Conservation (phyloP, 768 basidiomycete genomes). For the Auriscalpium orientale region DNA sequence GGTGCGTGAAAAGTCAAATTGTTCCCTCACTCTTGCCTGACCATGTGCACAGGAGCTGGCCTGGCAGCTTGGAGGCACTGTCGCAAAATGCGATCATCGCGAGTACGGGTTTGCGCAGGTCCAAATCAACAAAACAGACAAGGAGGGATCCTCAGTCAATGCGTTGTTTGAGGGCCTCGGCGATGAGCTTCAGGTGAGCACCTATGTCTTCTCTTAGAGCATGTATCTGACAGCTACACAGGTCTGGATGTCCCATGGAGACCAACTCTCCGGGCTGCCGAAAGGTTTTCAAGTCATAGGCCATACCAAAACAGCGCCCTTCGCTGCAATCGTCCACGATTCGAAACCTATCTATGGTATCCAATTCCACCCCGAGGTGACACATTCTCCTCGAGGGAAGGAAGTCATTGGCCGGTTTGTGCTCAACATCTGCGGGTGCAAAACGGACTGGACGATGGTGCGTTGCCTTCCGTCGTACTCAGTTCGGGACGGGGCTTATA, state of each 20-base stretch:
- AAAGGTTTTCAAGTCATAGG: constrained; percentile 84
- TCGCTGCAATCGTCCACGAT: constrained; percentile 88
- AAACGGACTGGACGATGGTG: constrained; percentile 90
- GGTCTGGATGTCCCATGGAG: constrained; percentile 99
- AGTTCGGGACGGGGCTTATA: not conserved
- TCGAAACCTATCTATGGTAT: constrained; percentile 89
- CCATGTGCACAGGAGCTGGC: constrained; percentile 72
- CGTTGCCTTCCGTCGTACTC: not conserved
- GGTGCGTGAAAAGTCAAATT: constrained; percentile 33
- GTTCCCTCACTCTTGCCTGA: not conserved
- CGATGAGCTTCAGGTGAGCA: constrained; percentile 76
- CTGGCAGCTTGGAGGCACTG: constrained; percentile 76
- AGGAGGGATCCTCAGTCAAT: constrained; percentile 44
- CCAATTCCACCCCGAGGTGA: constrained; percentile 98
- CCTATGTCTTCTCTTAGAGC: not conserved
- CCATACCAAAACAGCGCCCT: constrained; percentile 80
- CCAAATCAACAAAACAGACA: constrained; percentile 57
- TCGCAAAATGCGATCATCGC: constrained; percentile 81
- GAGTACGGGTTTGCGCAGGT: constrained; percentile 93
- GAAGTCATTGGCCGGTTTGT: constrained; percentile 86
- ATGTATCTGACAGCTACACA: constrained; percentile 23
- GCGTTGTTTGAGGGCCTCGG: constrained; percentile 81
- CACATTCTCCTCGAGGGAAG: constrained; percentile 84
- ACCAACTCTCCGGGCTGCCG: constrained; percentile 80
- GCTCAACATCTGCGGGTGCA: constrained; percentile 75